These are phyloP conservation scores for Eremothecium cymbalariae DNA, from an alignment of 1,139 yeast genomes.

Conservation along the genomic window DNA sequence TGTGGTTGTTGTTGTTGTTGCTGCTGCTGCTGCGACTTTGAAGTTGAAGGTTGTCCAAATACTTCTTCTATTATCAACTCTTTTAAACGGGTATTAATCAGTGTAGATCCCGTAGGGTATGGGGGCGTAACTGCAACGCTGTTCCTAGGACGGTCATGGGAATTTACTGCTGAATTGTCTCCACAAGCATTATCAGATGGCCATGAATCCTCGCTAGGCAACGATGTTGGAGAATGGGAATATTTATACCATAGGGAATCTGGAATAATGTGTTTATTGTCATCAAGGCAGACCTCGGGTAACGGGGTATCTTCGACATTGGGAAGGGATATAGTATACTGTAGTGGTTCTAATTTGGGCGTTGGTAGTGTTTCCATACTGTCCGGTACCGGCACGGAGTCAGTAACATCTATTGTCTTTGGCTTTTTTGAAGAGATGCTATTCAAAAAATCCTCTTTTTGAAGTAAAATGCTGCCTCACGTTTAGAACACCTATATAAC, in stretches of 20 bases:
- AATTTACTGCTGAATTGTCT: neutral
- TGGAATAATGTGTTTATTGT: conserved; percentile 83
- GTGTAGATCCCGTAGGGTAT: conserved; percentile 48
- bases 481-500: conserved; percentile 85
- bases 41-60: conserved; percentile 30
- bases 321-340: conserved; percentile 20
- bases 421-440: neutral
- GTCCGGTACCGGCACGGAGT: conserved; percentile 1
- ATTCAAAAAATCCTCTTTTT: conserved; percentile 20
- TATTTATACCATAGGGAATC: conserved; percentile 62
- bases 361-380: neutral
- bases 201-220: conserved; percentile 4
- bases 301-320: conserved; percentile 35
- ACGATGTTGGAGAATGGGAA: conserved; percentile 43
- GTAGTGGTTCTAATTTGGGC: conserved; percentile 12
- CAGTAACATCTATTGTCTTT: neutral
- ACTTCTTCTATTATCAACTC: conserved; percentile 64
- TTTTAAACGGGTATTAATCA: conserved; percentile 54
- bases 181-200: neutral
- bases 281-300: conserved; percentile 82
- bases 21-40: neutral
- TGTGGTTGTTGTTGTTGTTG: neutral
- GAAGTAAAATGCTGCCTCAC: conserved; percentile 53
- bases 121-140: conserved; percentile 8
- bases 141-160: neutral